These are phyloP conservation scores for Aspergillus terreus DNA, from an alignment of 2,329 filamentous ascomycete species.

Conservation along the genomic window DNA sequence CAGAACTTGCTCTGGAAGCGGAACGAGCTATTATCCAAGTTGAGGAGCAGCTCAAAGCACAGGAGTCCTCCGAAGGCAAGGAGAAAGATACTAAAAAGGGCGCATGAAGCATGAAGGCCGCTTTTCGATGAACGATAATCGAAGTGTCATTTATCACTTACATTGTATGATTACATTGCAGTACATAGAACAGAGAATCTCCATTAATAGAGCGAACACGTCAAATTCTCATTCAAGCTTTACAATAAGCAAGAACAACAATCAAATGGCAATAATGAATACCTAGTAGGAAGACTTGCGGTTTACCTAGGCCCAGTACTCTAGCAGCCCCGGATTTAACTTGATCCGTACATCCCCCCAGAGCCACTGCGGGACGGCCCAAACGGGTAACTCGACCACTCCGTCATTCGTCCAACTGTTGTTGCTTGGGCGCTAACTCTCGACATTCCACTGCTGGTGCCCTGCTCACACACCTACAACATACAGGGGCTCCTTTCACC, in stretches of 20 bases:
- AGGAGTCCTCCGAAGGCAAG: slow-evolving; percentile 7
- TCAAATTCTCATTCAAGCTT: too few relatives aligned
- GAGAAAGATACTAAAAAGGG: slow-evolving; percentile 11
- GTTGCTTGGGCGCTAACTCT: slow-evolving; percentile 4
- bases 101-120: slow-evolving; percentile 5
- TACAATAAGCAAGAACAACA: too few relatives aligned
- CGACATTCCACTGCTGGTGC: slow-evolving; percentile 11
- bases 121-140: too few relatives aligned
- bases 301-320: background rate
- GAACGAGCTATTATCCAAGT: slow-evolving; percentile 76
- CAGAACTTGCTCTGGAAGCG: slow-evolving; percentile 67
- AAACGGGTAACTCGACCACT: slow-evolving; percentile 11
- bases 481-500: slow-evolving; percentile 8
- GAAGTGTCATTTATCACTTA: background rate
- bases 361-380: slow-evolving; percentile 18
- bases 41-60: slow-evolving; percentile 34
- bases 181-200: background rate
- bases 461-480: slow-evolving; percentile 7
- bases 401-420: slow-evolving; percentile 2
- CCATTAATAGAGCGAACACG: too few relatives aligned
- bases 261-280: too few relatives aligned
- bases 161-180: background rate
- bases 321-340: slow-evolving; percentile 21
- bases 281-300: too few relatives aligned
- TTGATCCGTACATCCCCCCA: slow-evolving; percentile 19